Percentiles rank a stretch among this genome's conserved stretches.
These are phyloP conservation scores for Aspergillus texensis DNA, from an alignment of 2,329 filamentous ascomycete species.

Conservation along the genomic window DNA sequence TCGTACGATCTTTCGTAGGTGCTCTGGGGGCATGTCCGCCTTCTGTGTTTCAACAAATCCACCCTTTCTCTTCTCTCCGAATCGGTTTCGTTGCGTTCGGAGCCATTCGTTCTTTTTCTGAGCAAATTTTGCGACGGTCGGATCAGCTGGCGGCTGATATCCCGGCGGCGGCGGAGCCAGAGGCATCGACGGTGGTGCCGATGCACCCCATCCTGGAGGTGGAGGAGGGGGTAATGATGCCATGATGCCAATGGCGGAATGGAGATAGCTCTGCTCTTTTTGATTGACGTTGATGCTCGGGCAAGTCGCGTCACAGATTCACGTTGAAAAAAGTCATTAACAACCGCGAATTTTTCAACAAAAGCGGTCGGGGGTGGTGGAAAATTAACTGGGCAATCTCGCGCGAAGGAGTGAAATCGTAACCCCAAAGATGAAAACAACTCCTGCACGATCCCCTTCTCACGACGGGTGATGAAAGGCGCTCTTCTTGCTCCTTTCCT, in stretches of 20 bases:
- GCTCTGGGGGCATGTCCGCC: conserved; percentile 97
- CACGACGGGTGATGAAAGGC: conserved; percentile 32
- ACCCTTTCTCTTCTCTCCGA: conserved; percentile 94
- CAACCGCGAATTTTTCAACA: conserved; percentile 21
- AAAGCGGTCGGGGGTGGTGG: conserved; percentile 1
- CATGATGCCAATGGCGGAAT: conserved; percentile 48
- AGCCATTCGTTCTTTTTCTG: conserved; percentile 99
- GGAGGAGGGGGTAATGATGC: conserved; percentile 65
- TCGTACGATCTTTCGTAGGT: conserved; percentile 95
- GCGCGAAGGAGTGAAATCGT: conserved; percentile 14
- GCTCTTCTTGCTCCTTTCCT: conserved; percentile 22
- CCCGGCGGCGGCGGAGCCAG: conserved; percentile 79
- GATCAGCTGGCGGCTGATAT: conserved; percentile 77
- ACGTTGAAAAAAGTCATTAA: conserved; percentile 29
- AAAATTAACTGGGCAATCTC: not conserved
- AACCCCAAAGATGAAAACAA: conserved; percentile 23
- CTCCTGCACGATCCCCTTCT: conserved; percentile 30
- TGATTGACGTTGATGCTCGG: conserved; percentile 28
- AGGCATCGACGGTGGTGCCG: conserved; percentile 55
- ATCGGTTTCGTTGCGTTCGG: conserved; percentile 84
- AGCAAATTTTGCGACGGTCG: conserved; percentile 88
- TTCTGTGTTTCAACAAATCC: conserved; percentile 98
- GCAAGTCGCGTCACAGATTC: conserved; percentile 37
- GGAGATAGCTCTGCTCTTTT: conserved; percentile 23
- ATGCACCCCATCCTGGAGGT: conserved; percentile 66